phyloP scores from a whole-genome alignment of 2,329 filamentous ascomycete genomes.

The Fusarium equiseti region DNA sequence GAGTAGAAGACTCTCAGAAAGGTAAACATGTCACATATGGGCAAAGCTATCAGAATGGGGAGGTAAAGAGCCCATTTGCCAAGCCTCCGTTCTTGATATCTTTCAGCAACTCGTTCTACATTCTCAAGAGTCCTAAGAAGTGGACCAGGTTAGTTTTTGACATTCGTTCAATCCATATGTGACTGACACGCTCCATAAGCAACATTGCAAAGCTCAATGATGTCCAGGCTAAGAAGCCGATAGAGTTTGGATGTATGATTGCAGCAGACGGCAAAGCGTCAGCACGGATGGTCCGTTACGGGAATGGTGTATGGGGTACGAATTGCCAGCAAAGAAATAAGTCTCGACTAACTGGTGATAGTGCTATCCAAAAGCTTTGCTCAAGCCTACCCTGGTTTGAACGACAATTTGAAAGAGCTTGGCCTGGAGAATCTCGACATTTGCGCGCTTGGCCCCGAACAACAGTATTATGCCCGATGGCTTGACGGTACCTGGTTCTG shows the following conservation, averaged over 20 bases:
- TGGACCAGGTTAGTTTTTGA: background rate
- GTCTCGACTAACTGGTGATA: background rate
- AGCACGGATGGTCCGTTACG: constrained; percentile 4
- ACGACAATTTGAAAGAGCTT: background rate
- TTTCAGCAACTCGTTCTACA: background rate
- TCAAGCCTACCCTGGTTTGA: background rate
- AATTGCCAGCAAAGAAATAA: background rate
- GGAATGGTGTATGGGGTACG: constrained; percentile 11
- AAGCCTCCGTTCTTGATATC: background rate
- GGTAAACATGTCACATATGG: background rate
- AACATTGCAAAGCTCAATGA: background rate
- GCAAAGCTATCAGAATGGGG: background rate
- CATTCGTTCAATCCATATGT: rapidly evolving
- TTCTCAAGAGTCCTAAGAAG: background rate
- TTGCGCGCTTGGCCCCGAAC: constrained; percentile 3
- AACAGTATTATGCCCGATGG: constrained; percentile 2
- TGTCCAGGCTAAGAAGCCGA: background rate
- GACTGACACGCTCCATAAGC: background rate
- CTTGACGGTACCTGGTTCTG: background rate
- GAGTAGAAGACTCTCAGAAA: background rate
- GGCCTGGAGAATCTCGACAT: background rate
- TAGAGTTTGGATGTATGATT: background rate
- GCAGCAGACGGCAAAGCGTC: background rate
- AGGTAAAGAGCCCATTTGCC: background rate
- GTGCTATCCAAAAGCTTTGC: background rate